Conservation (phyloP, 345 rosid genomes). For the Clarkia xantiana region DNA sequence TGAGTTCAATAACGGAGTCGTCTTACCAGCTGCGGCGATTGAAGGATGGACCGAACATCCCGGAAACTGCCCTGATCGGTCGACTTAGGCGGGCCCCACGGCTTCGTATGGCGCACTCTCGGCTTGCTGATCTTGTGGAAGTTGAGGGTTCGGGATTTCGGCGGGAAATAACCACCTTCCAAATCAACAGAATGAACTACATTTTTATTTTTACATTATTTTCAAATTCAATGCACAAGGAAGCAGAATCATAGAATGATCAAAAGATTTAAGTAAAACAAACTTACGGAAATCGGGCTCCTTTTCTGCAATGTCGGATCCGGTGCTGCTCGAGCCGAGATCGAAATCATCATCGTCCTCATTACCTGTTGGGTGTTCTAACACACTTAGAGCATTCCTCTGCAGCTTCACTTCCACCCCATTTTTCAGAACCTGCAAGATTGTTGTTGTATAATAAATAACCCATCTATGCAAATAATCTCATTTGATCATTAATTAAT, state of each 20-base stretch:
- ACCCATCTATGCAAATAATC: too few relatives aligned
- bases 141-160: slow-evolving; percentile 3
- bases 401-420: slow-evolving; percentile 71
- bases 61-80: slow-evolving; percentile 3
- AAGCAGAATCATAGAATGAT: background rate
- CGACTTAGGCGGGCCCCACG: slow-evolving; percentile 2
- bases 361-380: slow-evolving; percentile 65
- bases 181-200: background rate
- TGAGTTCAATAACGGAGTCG: too few relatives aligned
- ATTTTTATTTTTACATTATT: too few relatives aligned
- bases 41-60: slow-evolving; percentile 10
- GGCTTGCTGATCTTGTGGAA: slow-evolving; percentile 9
- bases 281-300: slow-evolving; percentile 30
- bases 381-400: slow-evolving; percentile 63
- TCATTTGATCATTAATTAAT: too few relatives aligned
- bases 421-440: slow-evolving; percentile 48
- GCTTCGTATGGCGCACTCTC: slow-evolving; percentile 7
- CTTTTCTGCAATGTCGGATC: slow-evolving; percentile 48
- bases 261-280: background rate
- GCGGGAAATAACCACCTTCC: background rate
- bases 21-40: slow-evolving; percentile 12
- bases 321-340: slow-evolving; percentile 34
- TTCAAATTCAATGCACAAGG: too few relatives aligned
- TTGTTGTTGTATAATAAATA: too few relatives aligned
- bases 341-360: slow-evolving; percentile 45